Percentiles rank a stretch among this genome's conserved stretches.
phyloP scores from a whole-genome alignment of 768 basidiomycete genomes.

The Phlegmacium glaucopus region DNA sequence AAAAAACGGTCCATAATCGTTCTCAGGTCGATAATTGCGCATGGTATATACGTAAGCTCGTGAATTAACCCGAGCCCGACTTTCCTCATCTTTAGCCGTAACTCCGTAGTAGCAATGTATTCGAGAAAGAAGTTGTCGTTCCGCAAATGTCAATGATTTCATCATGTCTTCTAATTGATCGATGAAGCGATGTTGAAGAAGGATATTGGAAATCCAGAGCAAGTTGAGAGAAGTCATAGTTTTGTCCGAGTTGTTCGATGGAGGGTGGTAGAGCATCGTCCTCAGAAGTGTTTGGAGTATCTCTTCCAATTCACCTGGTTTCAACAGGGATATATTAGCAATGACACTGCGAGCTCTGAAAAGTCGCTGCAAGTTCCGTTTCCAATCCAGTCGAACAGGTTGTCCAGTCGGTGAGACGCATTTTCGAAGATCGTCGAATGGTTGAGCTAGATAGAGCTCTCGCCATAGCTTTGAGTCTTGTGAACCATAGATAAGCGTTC shows the following conservation, averaged over 20 bases:
- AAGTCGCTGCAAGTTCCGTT: constrained; percentile 47
- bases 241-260: constrained; percentile 22
- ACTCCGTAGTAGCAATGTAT: constrained; percentile 59
- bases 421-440: constrained; percentile 61
- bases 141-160: constrained; percentile 23
- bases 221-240: constrained; percentile 45
- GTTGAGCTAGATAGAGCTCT: constrained; percentile 56
- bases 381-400: constrained; percentile 47
- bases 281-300: constrained; percentile 50
- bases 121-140: constrained; percentile 43
- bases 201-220: constrained; percentile 43
- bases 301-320: constrained; percentile 37
- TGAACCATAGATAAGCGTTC: constrained; percentile 41
- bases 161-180: constrained; percentile 25
- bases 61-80: constrained; percentile 31
- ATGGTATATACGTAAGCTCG: constrained; percentile 62
- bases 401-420: constrained; percentile 37
- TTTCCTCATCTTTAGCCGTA: constrained; percentile 39
- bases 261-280: constrained; percentile 40
- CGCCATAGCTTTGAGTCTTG: constrained; percentile 58
- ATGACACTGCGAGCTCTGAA: constrained; percentile 53
- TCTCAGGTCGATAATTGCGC: constrained; percentile 48
- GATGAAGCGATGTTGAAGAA: constrained; percentile 40
- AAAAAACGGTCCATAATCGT: constrained; percentile 56
- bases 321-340: constrained; percentile 27